Evolutionary conservation across 1,284 basidiomycete genomes (phyloP).

Genomic region (Laetiporus sulphureus): DNA sequence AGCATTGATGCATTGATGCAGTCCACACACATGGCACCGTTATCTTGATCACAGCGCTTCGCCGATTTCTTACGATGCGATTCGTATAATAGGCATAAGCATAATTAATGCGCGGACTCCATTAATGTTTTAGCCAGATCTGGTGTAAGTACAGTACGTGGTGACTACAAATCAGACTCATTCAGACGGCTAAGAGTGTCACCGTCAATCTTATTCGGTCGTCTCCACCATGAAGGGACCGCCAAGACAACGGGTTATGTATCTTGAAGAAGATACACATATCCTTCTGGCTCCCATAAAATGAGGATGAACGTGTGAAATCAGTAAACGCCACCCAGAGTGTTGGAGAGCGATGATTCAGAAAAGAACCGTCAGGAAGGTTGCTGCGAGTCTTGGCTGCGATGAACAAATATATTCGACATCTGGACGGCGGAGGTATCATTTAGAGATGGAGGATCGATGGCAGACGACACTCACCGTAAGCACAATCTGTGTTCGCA

Average conservation of each 20-base stretch:
- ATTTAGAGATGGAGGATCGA: too few species aligned
- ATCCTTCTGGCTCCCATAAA: constrained; percentile 65
- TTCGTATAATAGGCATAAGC: too few species aligned
- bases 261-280: constrained; percentile 9
- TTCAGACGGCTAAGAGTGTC: constrained; percentile 7
- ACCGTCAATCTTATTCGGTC: constrained; percentile 15
- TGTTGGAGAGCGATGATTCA: constrained; percentile 61
- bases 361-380: not conserved
- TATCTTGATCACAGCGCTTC: too few species aligned
- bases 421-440: too few species aligned
- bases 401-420: constrained; percentile 6
- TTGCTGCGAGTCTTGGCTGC: too few species aligned
- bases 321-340: constrained; percentile 72
- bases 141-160: too few species aligned
- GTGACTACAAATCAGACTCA: not conserved
- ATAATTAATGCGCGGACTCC: too few species aligned
- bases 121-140: too few species aligned
- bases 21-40: not conserved
- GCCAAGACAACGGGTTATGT: constrained; percentile 14
- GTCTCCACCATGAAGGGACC: constrained; percentile 10
- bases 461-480: not conserved
- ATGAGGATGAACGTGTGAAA: constrained; percentile 76
- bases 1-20: constrained; percentile 13
- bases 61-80: too few species aligned
- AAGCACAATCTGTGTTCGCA: too few species aligned